Percentiles rank a stretch among this genome's conserved stretches.
These are phyloP conservation scores for Pyricularia sp. DNA, from an alignment of 2,329 filamentous ascomycete genomes.

Conservation along the genomic window DNA sequence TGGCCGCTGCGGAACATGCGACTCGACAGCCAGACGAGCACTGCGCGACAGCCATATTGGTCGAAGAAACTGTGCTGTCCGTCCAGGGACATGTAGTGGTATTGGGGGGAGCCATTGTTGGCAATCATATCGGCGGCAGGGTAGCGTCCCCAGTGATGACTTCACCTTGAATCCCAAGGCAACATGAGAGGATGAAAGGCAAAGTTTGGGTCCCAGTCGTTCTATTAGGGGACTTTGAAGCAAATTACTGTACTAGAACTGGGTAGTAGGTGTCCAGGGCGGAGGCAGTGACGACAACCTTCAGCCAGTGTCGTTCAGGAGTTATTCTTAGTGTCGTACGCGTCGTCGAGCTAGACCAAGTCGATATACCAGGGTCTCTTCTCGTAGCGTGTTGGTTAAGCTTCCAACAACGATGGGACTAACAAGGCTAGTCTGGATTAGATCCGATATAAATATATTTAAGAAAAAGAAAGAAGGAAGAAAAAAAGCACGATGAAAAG, in stretches of 20 bases:
- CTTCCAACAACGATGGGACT: neutral
- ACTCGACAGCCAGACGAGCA: conserved; percentile 19
- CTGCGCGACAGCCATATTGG: conserved; percentile 3
- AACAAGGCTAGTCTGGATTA: neutral
- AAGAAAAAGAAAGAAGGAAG: neutral
- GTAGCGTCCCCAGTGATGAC: neutral
- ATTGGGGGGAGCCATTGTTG: neutral
- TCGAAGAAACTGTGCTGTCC: neutral
- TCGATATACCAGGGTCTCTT: neutral
- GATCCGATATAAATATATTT: neutral
- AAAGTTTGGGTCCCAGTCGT: neutral
- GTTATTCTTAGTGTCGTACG: neutral
- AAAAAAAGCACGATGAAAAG: neutral
- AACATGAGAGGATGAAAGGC: neutral
- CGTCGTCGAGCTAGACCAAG: neutral
- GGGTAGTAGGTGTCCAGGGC: too few species aligned
- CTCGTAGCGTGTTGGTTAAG: neutral
- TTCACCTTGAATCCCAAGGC: neutral
- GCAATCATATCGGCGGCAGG: neutral
- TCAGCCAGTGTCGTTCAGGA: neutral
- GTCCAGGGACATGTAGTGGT: neutral
- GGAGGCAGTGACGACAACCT: neutral
- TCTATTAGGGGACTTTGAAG: neutral
- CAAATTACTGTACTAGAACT: too few species aligned
- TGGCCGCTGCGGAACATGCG: conserved; percentile 19